Evolutionary conservation across 495 filamentous ascomycete genomes (phyloP).

Genomic region (Penicillium nucicola): DNA sequence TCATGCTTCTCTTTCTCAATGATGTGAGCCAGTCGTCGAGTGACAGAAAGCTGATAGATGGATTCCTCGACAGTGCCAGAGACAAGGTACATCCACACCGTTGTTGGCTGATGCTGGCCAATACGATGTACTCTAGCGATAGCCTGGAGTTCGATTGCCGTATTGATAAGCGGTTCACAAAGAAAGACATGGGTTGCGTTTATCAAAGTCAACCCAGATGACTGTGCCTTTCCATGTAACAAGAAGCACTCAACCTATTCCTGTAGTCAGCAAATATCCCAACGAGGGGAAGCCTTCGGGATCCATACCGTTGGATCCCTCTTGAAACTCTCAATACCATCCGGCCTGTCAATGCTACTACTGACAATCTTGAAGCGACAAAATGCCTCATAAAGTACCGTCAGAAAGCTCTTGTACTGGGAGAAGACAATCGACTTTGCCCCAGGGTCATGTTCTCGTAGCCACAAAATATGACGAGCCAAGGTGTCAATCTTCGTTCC

Average conservation of each 20-base stretch:
- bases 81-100: conserved; percentile 92
- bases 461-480: conserved; percentile 77
- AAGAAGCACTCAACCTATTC: conserved; percentile 73
- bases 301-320: conserved; percentile 57
- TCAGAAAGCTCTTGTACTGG: conserved; percentile 80
- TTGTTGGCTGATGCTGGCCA: conserved; percentile 81
- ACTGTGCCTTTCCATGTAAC: conserved; percentile 82
- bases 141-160: conserved; percentile 88
- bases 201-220: conserved; percentile 83
- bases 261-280: not conserved
- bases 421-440: conserved; percentile 90
- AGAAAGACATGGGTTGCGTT: conserved; percentile 93
- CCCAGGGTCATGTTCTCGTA: conserved; percentile 78
- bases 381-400: conserved; percentile 67
- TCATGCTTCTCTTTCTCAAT: conserved; percentile 39
- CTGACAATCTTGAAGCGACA: conserved; percentile 64
- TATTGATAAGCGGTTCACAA: conserved; percentile 89
- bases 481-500: conserved; percentile 88
- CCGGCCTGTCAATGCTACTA: conserved; percentile 58
- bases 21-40: conserved; percentile 73
- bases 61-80: conserved; percentile 85
- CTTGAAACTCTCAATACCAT: conserved; percentile 71
- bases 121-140: conserved; percentile 94
- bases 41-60: conserved; percentile 81
- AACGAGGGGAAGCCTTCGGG: not conserved